phyloP scores from a whole-genome alignment of 2,329 filamentous ascomycete species.

The Aureobasidium sp. region DNA sequence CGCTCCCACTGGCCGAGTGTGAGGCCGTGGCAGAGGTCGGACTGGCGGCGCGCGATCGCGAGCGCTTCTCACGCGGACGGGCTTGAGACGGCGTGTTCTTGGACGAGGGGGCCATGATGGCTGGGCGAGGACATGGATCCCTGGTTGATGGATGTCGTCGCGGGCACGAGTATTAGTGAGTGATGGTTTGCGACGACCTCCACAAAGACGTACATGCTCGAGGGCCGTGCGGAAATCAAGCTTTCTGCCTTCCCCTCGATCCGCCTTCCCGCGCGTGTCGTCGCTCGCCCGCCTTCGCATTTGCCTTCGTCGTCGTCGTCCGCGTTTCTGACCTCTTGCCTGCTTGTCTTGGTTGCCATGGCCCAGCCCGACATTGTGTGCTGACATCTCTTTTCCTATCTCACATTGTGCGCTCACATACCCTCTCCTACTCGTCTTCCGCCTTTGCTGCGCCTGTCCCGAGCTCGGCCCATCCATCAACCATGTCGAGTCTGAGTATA shows the following conservation, averaged over 20 bases:
- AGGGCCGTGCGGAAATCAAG: background rate
- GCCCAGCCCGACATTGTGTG: background rate
- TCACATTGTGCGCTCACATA: background rate
- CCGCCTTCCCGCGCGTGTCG: background rate
- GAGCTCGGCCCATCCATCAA: background rate
- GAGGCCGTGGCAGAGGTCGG: slow-evolving; percentile 46
- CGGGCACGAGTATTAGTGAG: background rate
- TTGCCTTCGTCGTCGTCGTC: background rate
- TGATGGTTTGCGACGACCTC: too few relatives aligned
- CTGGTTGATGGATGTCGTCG: background rate
- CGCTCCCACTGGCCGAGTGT: slow-evolving; percentile 35
- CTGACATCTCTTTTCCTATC: background rate
- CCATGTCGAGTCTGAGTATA: background rate
- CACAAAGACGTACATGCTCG: background rate
- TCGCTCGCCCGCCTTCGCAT: slow-evolving; percentile 15
- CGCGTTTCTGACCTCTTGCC: background rate
- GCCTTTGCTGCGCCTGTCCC: background rate
- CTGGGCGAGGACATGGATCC: background rate
- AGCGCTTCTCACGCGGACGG: slow-evolving; percentile 49
- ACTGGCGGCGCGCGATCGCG: slow-evolving; percentile 70
- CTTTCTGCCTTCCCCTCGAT: background rate
- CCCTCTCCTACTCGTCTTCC: background rate
- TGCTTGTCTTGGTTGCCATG: background rate
- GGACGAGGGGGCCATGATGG: slow-evolving; percentile 18
- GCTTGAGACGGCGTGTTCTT: slow-evolving; percentile 25